Evolutionary conservation across 23 red algal species (phyloP).

Genomic region (Cyanidiococcus yangmingshanensis): DNA sequence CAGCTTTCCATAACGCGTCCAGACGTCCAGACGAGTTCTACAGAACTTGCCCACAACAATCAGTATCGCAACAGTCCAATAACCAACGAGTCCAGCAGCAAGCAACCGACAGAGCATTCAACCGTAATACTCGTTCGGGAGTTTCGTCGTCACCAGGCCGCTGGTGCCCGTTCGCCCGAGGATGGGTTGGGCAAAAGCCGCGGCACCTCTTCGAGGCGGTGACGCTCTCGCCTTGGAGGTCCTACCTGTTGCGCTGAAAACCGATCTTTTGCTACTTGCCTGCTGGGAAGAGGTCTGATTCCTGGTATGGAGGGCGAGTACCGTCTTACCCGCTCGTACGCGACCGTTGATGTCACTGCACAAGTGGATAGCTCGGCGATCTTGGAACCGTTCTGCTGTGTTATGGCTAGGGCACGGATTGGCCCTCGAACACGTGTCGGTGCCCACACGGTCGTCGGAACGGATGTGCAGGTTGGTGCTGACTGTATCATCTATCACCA

Average conservation of each 20-base stretch:
- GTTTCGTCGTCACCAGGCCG: too few species aligned
- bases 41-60: background rate
- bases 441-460: slow-evolving; percentile 16
- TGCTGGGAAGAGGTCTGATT: too few species aligned
- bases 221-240: too few species aligned
- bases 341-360: background rate
- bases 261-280: too few species aligned
- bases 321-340: background rate
- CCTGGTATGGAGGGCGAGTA: slow-evolving; percentile 15
- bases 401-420: slow-evolving; percentile 10
- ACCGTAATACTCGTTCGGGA: too few species aligned
- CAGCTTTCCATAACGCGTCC: background rate
- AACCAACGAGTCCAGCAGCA: background rate
- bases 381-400: background rate
- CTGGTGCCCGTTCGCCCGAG: too few species aligned
- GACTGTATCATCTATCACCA: background rate
- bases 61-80: background rate
- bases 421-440: slow-evolving; percentile 14
- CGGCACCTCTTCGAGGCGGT: too few species aligned
- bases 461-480: background rate
- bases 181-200: too few species aligned
- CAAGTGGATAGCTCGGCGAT: slow-evolving; percentile 7
- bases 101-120: background rate
- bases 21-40: background rate
- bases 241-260: too few species aligned